Evolutionary conservation across 208 protist species (phyloP), one percentile per base, ranked within the genome.

Genomic region (Trypanosoma vivax): DNA sequence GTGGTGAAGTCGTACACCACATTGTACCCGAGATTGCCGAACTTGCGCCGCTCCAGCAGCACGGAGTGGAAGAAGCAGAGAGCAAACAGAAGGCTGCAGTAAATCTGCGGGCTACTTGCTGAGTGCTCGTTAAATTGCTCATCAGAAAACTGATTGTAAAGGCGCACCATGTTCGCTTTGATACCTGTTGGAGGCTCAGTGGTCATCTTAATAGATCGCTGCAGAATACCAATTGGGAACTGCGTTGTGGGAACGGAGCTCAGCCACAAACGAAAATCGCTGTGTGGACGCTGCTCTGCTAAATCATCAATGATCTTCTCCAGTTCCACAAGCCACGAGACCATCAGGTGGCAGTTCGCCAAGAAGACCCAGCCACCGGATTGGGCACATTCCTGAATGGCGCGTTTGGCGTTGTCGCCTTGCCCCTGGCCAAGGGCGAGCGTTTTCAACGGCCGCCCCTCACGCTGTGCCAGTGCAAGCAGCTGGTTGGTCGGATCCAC

Each of bases 181-280:
- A 99, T 83, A 27, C 98, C 98, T 50, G 86, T 93, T 9, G 98
- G 98, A 13, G 98, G 96, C 73, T 99, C 97, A 37, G 96, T 99
- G 19, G 97, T 99, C 74, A 99, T 98, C 78, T 99, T 99, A 60
- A 99, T 89, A 14, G 88, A 73, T 18, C 68, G 62, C 73, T 99
- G 96, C 57, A 99, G 59, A 40, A 99, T 87, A n/a, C 90, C 90
- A 46, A 98, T 97, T 10, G 94, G 95, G 67, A 97, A 99, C 66
- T 95, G 73, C 23, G 92, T 93, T 33, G 96, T 94, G 10, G 98
- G 97, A 29, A 96, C 89, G 14, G 92, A 97, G 48, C 95, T 98
- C n/a, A 99, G 88, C 97, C 97, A 99, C 21, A 99, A 83, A 18
- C 98, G 76, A 81, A 99, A 99, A 42, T 97, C 82, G n/a, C 76